Conservation (phyloP, 345 rosid species). For the Lagerstroemia speciosa region DNA sequence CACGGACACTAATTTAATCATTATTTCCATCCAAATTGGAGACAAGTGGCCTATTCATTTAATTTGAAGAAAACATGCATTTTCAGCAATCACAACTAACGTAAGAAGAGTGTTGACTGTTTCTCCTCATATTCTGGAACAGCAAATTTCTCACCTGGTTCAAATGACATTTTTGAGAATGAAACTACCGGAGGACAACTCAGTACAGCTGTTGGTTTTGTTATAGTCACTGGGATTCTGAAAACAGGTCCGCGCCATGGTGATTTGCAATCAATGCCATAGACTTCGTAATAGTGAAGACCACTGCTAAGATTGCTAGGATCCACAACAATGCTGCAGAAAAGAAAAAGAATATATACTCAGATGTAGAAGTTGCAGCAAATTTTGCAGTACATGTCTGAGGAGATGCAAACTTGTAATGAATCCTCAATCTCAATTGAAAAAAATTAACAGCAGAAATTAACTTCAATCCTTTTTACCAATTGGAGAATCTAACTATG, state of each 20-base stretch:
- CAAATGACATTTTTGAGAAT: constrained; percentile 65
- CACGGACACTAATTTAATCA: not conserved
- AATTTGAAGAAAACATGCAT: not conserved
- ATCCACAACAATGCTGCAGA: constrained; percentile 80
- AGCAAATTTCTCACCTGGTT: constrained; percentile 47
- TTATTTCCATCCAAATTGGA: not conserved
- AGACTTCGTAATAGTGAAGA: constrained; percentile 83
- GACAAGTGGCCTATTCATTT: not conserved
- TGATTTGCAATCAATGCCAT: constrained; percentile 89
- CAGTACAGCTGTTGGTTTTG: constrained; percentile 58
- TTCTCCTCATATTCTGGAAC: not conserved
- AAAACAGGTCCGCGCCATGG: constrained; percentile 92
- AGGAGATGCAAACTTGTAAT: not conserved
- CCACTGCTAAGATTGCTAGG: constrained; percentile 75
- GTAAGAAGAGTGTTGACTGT: not conserved
- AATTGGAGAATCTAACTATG: not conserved
- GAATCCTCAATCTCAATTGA: not conserved
- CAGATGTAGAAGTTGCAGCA: not conserved
- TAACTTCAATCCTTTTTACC: not conserved
- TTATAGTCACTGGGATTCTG: constrained; percentile 77
- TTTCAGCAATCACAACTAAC: not conserved
- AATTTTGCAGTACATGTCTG: not conserved
- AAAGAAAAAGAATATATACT: constrained; percentile 9
- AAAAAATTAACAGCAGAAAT: not conserved
- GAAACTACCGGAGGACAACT: constrained; percentile 63